Percentiles rank a stretch among this genome's conserved stretches.
Conservation (phyloP, 2,329 filamentous ascomycete species). For the Epichloe sp. region DNA sequence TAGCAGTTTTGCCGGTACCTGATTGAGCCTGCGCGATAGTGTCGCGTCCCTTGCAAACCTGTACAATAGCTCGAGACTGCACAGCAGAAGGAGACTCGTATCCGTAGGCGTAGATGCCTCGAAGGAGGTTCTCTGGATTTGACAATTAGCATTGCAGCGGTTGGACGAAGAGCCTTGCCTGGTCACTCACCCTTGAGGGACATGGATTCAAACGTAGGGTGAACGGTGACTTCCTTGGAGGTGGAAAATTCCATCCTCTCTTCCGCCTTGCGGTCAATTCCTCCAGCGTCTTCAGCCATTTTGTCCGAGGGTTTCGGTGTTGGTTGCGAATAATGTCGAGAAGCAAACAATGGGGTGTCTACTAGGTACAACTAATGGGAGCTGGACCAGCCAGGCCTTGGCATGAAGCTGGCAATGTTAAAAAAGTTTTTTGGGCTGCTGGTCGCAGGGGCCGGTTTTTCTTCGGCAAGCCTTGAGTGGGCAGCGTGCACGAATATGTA, state of each 20-base stretch:
- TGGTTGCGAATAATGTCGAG: background rate
- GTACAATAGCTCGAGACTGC: conserved; percentile 94
- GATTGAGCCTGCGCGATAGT: conserved; percentile 98
- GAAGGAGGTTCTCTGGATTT: conserved; percentile 68
- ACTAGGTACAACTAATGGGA: no score
- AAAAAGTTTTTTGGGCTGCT: conserved; percentile 17
- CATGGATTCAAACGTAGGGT: conserved; percentile 91
- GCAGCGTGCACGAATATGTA: no score
- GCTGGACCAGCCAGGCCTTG: no score
- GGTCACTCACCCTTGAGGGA: conserved; percentile 59
- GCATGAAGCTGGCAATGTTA: background rate
- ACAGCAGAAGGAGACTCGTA: conserved; percentile 97
- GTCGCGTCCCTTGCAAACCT: conserved; percentile 97
- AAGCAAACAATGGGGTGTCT: background rate
- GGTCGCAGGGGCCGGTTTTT: conserved; percentile 15
- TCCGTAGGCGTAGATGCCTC: conserved; percentile 95
- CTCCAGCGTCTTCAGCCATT: conserved; percentile 72
- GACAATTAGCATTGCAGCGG: background rate
- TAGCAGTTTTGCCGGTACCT: conserved; percentile 92
- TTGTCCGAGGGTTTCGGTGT: conserved; percentile 18
- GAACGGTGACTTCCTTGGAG: conserved; percentile 93
- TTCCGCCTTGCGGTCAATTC: conserved; percentile 82
- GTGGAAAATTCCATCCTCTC: conserved; percentile 97
- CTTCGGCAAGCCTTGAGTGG: conserved; percentile 12
- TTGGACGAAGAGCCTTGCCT: background rate